Evolutionary conservation across 1,284 basidiomycete species (phyloP), one percentile per base, ranked within the genome.

Genomic region (Boletus hoseneyae): DNA sequence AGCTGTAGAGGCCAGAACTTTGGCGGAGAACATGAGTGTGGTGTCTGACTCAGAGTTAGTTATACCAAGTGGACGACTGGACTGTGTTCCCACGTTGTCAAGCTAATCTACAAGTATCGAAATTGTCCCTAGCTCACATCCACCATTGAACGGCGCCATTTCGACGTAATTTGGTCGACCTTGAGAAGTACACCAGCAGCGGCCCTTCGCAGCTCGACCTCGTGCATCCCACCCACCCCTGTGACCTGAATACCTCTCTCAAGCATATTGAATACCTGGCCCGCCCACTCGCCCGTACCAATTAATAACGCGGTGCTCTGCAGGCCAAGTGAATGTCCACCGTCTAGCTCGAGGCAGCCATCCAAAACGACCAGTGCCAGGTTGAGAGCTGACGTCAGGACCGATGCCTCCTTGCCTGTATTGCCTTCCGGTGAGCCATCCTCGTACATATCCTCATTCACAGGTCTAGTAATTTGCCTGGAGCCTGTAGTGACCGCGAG

Each of bases 111-210:
- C 23, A 25, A 4, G 6, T 25, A 25, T 25, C 23, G 7, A 25
- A 25, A 25, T 19, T 53, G n/a, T 7, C 23, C 6, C 23, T 25
- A 67, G 42, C 52, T 52, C 9, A 72, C 40, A 48, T 70, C 71
- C 25, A 82, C 69, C 81, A 90, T 90, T 0, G 87, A 84, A 51
- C 83, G 74, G 36, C 82, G 76, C 90, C 90, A 94, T 62, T 74
- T 81, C 40, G 83, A 82, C 9, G 79, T 79, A 6, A 95, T 70
- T 59, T 90, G 85, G 43, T 91, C 85, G 4, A 90, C 77, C 62
- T 90, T 90, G 47, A 96, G 70, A 32, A 93, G 67, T 0, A 94
- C 84, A 0, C 90, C 91, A 0, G 91, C 91, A 2, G 86, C 83
- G 1, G 83, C 83, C 44, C 83, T 79, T 43, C 77, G 78, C 36